Evolutionary conservation across 2,329 filamentous ascomycete species (phyloP), one percentile per base, ranked within the genome.

Genomic region (Chrysoporthe deuterocubensis): DNA sequence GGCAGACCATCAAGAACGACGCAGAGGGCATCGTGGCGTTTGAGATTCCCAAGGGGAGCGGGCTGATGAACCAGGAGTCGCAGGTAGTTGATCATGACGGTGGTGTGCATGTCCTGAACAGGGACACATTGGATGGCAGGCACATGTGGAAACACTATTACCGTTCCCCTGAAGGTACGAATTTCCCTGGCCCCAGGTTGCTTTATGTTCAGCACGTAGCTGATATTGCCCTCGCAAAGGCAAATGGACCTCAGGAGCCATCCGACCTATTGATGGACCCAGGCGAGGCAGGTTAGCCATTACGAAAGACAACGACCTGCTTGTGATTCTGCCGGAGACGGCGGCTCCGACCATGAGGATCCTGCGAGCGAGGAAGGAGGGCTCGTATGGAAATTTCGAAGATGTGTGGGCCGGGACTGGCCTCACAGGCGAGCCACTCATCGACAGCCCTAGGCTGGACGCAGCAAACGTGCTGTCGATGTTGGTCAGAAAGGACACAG

Each of bases 31-130:
- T 84, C 59, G 77, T 79, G 18, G 80, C 81, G 1, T 82, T 81
- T 65, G 73, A 74, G 2, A 82, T 85, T n/a, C 78, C 80, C 0
- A 82, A 81, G 70, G 78, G 78, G 4, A 80, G 76, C 32, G 80
- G 84, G 1, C 78, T 85, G 64, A 79, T 81, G 67, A 85, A 85
- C 70, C 83, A 86, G 73, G 83, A 85, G 74, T 79, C 80, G 3
- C 83, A 85, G 70, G 80, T 79, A 8, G 80, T 81, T 2, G 83
- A 84, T 59, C 69, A 71, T 2, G 77, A 76, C 2, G 83, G 83
- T 0, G 79, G 81, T 1, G 81, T 85, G 66, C 83, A 85, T 64
- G 80, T 84, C 0, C 71, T 85, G 42, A 85, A 85, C 70, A 76
- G 83, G 4, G 82, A 85, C 63, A 78, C 75, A 0, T 40, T 74